A percentile compares a stretch with the other conserved stretches of the same genome.
Conservation (phyloP, 2,329 filamentous ascomycete genomes). For the Cladophialophora carrionii region DNA sequence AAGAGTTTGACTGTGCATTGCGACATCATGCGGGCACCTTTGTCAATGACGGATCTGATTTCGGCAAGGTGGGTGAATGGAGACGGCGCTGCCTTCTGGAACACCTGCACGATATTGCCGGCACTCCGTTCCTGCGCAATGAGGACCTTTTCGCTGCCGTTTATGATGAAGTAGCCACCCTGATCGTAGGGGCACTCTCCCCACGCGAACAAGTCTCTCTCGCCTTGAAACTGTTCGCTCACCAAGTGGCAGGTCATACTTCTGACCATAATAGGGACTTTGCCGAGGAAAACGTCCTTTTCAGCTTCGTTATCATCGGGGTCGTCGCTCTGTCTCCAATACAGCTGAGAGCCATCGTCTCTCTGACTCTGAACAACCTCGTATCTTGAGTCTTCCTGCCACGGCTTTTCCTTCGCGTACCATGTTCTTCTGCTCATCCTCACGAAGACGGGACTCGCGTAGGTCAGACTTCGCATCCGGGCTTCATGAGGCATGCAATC, state of each 20-base stretch:
- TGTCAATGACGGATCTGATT: constrained; percentile 94
- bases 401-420: constrained; percentile 75
- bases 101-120: constrained; percentile 98
- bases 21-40: constrained; percentile 91
- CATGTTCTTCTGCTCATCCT: constrained; percentile 84
- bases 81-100: constrained; percentile 94
- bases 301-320: constrained; percentile 61
- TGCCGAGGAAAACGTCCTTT: constrained; percentile 85
- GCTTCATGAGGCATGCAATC: constrained; percentile 92
- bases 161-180: constrained; percentile 98
- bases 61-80: constrained; percentile 92
- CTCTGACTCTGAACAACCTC: constrained; percentile 51
- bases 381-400: constrained; percentile 65
- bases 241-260: constrained; percentile 87
- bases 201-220: constrained; percentile 83
- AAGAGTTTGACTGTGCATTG: constrained; percentile 89
- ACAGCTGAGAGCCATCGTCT: constrained; percentile 43
- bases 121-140: constrained; percentile 97
- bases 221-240: constrained; percentile 51
- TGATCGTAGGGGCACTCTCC: constrained; percentile 99
- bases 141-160: constrained; percentile 96
- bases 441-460: constrained; percentile 87
- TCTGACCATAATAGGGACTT: constrained; percentile 97
- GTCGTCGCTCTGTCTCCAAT: constrained; percentile 43
- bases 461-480: constrained; percentile 91